Percentiles rank a stretch among this genome's conserved stretches.
Conservation (phyloP, 257 asterid genomes). For the Rubia yunnanensis region DNA sequence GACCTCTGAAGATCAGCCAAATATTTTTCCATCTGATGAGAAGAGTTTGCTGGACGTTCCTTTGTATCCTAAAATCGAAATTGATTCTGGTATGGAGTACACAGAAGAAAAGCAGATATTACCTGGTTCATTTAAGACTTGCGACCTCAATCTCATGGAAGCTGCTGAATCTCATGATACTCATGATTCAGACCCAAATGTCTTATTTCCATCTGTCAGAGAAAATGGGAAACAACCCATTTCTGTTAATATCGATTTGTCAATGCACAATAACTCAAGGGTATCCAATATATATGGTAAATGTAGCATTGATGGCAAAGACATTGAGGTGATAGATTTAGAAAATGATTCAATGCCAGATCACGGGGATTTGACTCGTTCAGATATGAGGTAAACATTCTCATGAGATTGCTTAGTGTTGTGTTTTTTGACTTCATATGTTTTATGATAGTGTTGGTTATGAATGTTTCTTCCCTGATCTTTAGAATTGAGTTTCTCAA, state of each 20-base stretch:
- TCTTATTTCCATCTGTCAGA: conserved; percentile 28
- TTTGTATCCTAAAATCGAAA: conserved; percentile 33
- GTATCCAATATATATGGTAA: conserved; percentile 35
- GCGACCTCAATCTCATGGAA: conserved; percentile 80
- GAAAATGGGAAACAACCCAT: conserved; percentile 32
- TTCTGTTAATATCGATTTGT: conserved; percentile 59
- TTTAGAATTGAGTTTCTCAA: too few species aligned
- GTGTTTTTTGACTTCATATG: not conserved
- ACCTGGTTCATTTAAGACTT: conserved; percentile 73
- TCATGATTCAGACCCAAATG: conserved; percentile 36
- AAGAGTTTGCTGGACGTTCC: conserved; percentile 32
- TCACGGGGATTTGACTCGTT: conserved; percentile 35
- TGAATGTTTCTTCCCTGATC: not conserved
- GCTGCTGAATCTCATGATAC: conserved; percentile 48
- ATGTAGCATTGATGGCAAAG: conserved; percentile 35
- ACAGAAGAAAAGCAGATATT: conserved; percentile 54
- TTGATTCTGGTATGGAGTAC: conserved; percentile 30
- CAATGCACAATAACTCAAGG: conserved; percentile 41
- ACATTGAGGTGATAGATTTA: conserved; percentile 86
- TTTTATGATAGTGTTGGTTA: too few species aligned
- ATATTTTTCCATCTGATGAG: conserved; percentile 36
- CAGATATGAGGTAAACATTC: conserved; percentile 53
- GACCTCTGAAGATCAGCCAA: conserved; percentile 26
- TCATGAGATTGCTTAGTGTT: not conserved
- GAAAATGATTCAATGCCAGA: conserved; percentile 69